Evolutionary conservation across 768 basidiomycete species (phyloP).

Genomic region (Hericium alpestre): DNA sequence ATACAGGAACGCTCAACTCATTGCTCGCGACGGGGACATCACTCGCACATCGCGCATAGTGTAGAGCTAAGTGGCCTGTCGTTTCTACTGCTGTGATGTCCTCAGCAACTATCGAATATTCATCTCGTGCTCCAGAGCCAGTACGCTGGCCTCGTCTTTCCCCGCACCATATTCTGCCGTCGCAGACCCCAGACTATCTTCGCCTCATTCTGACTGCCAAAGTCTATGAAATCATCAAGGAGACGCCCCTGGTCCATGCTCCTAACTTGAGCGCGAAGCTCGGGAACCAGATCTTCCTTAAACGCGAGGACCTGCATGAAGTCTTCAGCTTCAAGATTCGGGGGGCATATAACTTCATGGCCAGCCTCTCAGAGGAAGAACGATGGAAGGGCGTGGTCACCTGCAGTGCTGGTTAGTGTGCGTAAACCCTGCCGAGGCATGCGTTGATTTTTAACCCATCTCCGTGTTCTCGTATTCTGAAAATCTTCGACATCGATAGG

Average conservation of each 20-base stretch:
- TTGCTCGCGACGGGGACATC: too few species aligned
- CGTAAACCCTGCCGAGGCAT: slow-evolving; percentile 21
- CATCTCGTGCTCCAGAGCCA: slow-evolving; percentile 59
- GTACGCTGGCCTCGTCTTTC: slow-evolving; percentile 58
- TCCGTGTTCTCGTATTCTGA: slow-evolving; percentile 3
- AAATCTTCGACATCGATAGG: slow-evolving; percentile 35
- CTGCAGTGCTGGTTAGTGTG: slow-evolving; percentile 91
- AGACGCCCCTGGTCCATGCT: slow-evolving; percentile 84
- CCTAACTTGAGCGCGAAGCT: slow-evolving; percentile 78
- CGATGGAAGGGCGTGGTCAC: slow-evolving; percentile 97
- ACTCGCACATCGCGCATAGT: too few species aligned
- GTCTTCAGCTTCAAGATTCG: slow-evolving; percentile 99
- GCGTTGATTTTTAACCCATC: slow-evolving; percentile 1
- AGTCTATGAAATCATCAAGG: slow-evolving; percentile 81
- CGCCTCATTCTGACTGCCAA: slow-evolving; percentile 80
- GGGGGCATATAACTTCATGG: slow-evolving; percentile 99
- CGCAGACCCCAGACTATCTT: slow-evolving; percentile 76
- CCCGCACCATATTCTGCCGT: slow-evolving; percentile 51
- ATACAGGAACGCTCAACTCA: too few species aligned
- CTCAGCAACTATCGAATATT: slow-evolving; percentile 52
- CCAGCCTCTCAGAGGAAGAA: slow-evolving; percentile 74
- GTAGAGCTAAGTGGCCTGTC: too few species aligned
- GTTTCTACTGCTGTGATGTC: background rate
- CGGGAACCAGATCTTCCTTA: slow-evolving; percentile 91
- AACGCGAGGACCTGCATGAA: slow-evolving; percentile 93